Conservation (phyloP, 768 basidiomycete genomes). For the Hydnomerulius pinastri region DNA sequence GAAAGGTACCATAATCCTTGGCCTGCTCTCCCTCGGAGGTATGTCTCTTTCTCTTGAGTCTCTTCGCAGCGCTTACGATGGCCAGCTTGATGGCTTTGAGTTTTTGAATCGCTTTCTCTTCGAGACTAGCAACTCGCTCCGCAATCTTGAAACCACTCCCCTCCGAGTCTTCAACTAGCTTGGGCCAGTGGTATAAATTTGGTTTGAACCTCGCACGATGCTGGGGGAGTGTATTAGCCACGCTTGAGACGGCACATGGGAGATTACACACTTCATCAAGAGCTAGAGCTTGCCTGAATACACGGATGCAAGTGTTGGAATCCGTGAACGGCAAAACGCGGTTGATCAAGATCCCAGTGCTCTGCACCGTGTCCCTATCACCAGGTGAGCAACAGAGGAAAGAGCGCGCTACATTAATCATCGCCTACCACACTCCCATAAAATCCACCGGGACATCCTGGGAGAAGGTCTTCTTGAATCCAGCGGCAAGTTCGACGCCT, state of each 20-base stretch:
- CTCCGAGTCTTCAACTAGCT: slow-evolving; percentile 30
- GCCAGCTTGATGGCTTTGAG: neutral
- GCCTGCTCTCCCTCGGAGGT: neutral
- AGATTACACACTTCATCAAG: slow-evolving; percentile 64
- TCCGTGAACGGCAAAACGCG: slow-evolving; percentile 67
- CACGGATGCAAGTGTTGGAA: slow-evolving; percentile 61
- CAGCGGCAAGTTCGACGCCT: slow-evolving; percentile 50
- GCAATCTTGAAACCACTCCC: neutral
- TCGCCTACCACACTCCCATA: slow-evolving; percentile 70
- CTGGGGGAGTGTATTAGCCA: slow-evolving; percentile 35
- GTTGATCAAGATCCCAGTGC: slow-evolving; percentile 66
- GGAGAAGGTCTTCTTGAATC: slow-evolving; percentile 76
- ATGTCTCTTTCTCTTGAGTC: neutral
- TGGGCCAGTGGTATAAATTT: slow-evolving; percentile 55
- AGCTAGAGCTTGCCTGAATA: slow-evolving; percentile 75
- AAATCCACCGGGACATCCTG: slow-evolving; percentile 72
- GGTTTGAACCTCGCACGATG: slow-evolving; percentile 68
- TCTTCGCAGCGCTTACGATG: neutral
- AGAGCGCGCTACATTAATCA: neutral
- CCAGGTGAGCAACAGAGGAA: slow-evolving; percentile 4
- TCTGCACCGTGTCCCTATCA: slow-evolving; percentile 75
- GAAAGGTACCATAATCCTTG: neutral
- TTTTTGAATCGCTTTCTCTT: neutral
- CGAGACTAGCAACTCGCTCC: neutral
- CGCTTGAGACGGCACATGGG: neutral